Conservation (phyloP, 2,329 filamentous ascomycete genomes). For the Curvularia sp. region DNA sequence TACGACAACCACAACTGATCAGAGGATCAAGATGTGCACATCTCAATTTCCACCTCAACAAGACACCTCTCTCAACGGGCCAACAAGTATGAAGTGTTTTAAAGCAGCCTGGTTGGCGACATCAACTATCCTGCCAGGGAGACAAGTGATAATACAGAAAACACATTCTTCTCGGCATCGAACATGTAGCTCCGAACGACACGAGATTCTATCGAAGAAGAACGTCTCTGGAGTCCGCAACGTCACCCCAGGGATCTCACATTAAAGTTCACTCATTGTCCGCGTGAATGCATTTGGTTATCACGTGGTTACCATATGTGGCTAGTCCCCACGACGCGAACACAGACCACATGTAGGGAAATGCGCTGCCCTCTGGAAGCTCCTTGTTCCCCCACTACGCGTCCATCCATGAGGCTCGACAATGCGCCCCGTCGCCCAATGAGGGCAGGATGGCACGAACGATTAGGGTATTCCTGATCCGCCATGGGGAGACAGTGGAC, state of each 20-base stretch:
- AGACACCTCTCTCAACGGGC: background rate
- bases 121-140: background rate
- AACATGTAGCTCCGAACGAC: background rate
- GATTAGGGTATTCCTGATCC: constrained; percentile 76
- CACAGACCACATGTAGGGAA: constrained; percentile 19
- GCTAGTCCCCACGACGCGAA: constrained; percentile 24
- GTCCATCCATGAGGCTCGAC: constrained; percentile 27
- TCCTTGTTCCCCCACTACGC: background rate
- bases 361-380: constrained; percentile 6
- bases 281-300: background rate
- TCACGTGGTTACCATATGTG: background rate
- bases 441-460: constrained; percentile 35
- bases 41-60: background rate
- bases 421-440: constrained; percentile 18
- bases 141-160: background rate
- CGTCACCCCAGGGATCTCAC: background rate
- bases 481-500: constrained; percentile 90
- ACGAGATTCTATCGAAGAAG: background rate
- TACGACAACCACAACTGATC: background rate
- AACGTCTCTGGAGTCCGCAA: background rate
- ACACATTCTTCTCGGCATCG: too few relatives aligned
- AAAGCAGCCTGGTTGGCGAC: background rate
- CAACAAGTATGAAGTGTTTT: background rate
- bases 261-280: background rate
- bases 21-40: background rate